Conservation (phyloP, 257 asterid species). For the Gentiana macrophylla region DNA sequence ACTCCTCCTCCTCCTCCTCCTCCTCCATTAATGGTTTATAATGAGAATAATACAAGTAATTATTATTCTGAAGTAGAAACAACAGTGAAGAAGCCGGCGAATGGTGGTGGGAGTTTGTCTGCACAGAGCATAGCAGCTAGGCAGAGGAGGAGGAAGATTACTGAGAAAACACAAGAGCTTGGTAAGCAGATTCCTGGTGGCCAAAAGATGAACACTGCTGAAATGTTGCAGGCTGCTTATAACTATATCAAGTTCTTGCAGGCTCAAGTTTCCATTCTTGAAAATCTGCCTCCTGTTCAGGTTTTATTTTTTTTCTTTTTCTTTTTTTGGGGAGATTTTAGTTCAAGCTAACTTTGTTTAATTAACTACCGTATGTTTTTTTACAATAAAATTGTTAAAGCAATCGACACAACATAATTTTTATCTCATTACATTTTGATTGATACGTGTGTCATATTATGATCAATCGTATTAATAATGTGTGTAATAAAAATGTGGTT, state of each 20-base stretch:
- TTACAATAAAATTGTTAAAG: no score
- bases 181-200: conserved; percentile 88
- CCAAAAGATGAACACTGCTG: conserved; percentile 82
- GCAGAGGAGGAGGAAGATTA: conserved; percentile 77
- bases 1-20: conserved; percentile 6
- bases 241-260: conserved; percentile 67
- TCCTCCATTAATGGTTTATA: conserved; percentile 10
- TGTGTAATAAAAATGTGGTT: no score
- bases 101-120: conserved; percentile 27
- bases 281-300: conserved; percentile 30
- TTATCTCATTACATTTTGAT: conserved; percentile 1
- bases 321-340: no score
- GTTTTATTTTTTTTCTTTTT: conserved; percentile 9
- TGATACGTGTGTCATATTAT: no score
- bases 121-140: conserved; percentile 79
- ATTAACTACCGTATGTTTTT: no score
- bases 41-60: conserved; percentile 4
- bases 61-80: neutral
- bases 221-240: conserved; percentile 72
- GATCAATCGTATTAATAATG: no score
- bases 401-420: neutral
- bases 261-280: conserved; percentile 59
- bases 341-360: no score
- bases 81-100: conserved; percentile 6
- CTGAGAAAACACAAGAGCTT: conserved; percentile 74